phyloP scores from a whole-genome alignment of 495 filamentous ascomycete species.

The Hypoxylon trugodes region DNA sequence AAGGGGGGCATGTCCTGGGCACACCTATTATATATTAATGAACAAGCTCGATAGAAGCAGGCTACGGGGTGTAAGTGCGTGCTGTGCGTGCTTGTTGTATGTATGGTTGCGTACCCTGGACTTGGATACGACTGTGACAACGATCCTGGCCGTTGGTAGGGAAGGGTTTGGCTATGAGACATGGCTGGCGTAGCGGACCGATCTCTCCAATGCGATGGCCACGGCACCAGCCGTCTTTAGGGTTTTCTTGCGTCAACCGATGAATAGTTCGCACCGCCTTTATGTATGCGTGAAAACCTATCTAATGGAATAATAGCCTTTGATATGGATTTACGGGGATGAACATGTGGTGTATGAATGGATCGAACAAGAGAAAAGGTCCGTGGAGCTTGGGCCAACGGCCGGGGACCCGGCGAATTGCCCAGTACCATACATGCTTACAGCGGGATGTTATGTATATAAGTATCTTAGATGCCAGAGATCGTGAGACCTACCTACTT shows the following conservation, averaged over 20 bases:
- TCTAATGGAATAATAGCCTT: slow-evolving; percentile 10
- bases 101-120: slow-evolving; percentile 7
- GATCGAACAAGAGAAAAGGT: slow-evolving; percentile 1
- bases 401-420: background rate
- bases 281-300: slow-evolving; percentile 10
- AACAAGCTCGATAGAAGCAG: slow-evolving; percentile 19
- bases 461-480: background rate
- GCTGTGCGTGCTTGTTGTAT: slow-evolving; percentile 19
- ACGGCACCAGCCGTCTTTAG: slow-evolving; percentile 27
- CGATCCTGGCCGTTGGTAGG: slow-evolving; percentile 27
- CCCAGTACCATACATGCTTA: background rate
- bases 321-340: slow-evolving; percentile 16
- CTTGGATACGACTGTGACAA: slow-evolving; percentile 31
- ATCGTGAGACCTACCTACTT: background rate
- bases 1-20: background rate
- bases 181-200: slow-evolving; percentile 35
- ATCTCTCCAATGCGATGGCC: slow-evolving; percentile 34
- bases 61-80: slow-evolving; percentile 17
- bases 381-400: slow-evolving; percentile 7
- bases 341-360: background rate
- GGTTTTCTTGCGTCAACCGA: slow-evolving; percentile 34
- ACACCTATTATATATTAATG: slow-evolving; percentile 17
- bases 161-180: slow-evolving; percentile 11
- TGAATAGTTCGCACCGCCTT: slow-evolving; percentile 31
- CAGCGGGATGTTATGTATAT: background rate